phyloP scores from a whole-genome alignment of 257 asterid species.

The Striga asiatica region DNA sequence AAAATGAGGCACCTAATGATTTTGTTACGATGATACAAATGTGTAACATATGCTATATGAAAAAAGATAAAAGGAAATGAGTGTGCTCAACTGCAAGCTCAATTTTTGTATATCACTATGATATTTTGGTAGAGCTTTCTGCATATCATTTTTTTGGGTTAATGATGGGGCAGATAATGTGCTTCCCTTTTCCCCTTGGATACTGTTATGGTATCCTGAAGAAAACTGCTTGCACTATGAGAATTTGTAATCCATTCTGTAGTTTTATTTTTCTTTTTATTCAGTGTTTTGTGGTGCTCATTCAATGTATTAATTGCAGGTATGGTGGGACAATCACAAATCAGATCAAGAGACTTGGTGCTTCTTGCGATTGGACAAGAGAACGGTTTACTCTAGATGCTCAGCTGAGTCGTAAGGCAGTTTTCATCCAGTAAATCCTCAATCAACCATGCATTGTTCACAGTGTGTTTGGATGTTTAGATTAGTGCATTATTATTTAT shows the following conservation, averaged over 20 bases:
- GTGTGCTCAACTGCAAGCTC: neutral
- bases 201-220: slow-evolving; percentile 1
- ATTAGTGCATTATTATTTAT: slow-evolving; percentile 7
- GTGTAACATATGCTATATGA: too few relatives aligned
- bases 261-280: slow-evolving; percentile 1
- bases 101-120: neutral
- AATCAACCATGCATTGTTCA: slow-evolving; percentile 27
- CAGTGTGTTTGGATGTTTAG: slow-evolving; percentile 1
- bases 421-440: slow-evolving; percentile 37
- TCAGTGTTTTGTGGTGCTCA: slow-evolving; percentile 18
- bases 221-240: slow-evolving; percentile 6
- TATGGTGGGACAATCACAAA: slow-evolving; percentile 94
- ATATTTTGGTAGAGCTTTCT: slow-evolving; percentile 5
- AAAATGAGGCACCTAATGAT: neutral
- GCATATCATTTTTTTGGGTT: neutral
- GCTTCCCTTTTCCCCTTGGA: neutral
- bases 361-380: slow-evolving; percentile 99
- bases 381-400: slow-evolving; percentile 84
- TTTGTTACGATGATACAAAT: too few relatives aligned
- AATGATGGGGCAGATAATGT: slow-evolving; percentile 3
- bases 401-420: slow-evolving; percentile 93
- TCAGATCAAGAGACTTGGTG: slow-evolving; percentile 97
- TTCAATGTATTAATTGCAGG: slow-evolving; percentile 37
- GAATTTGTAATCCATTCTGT: slow-evolving; percentile 10
- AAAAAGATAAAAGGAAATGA: too few relatives aligned